Conservation (phyloP, 1,284 basidiomycete species). For the Ganoderma boninense region DNA sequence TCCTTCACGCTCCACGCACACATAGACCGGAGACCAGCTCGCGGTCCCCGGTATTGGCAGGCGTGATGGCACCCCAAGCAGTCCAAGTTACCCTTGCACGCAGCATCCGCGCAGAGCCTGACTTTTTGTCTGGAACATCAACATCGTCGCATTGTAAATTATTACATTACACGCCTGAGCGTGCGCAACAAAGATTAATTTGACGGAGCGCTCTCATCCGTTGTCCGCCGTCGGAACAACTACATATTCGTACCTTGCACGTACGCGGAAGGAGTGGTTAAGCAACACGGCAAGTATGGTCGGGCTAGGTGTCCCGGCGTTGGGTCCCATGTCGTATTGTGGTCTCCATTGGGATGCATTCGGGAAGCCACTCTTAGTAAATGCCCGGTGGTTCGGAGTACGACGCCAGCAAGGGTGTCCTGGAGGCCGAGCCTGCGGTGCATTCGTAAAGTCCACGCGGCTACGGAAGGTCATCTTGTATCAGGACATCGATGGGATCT, state of each 20-base stretch:
- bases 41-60: not conserved
- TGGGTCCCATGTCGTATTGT: too few species aligned
- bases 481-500: too few species aligned
- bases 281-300: too few species aligned
- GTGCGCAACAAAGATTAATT: constrained; percentile 1
- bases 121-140: constrained; percentile 12
- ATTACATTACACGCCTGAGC: constrained; percentile 20
- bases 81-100: not conserved
- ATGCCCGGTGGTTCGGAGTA: too few species aligned
- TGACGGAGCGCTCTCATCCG: not conserved
- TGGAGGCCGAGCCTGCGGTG: too few species aligned
- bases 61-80: not conserved
- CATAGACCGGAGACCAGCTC: not conserved
- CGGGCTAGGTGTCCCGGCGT: too few species aligned
- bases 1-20: not conserved
- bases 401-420: too few species aligned
- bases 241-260: not conserved
- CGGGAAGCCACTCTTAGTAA: too few species aligned
- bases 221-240: not conserved
- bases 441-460: too few species aligned
- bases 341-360: too few species aligned
- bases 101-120: constrained; percentile 4
- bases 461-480: too few species aligned
- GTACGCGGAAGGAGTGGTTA: too few species aligned
- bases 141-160: constrained; percentile 27